Evolutionary conservation across 2,329 filamentous ascomycete species (phyloP), one percentile per base, ranked within the genome.

Genomic region (Sarocladium oryzae): DNA sequence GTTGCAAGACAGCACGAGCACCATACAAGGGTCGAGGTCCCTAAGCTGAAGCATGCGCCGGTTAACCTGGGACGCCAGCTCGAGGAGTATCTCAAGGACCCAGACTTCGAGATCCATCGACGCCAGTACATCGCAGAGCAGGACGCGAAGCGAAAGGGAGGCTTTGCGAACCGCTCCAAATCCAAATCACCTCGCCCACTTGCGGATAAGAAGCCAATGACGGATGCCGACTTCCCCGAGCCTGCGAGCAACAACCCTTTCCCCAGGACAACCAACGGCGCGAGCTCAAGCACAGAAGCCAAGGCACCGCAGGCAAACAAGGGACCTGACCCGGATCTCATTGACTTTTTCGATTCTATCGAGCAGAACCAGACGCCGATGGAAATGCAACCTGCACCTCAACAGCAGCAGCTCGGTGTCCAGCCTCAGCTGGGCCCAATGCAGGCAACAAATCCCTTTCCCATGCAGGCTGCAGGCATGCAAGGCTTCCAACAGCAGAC

Each of bases 31-130:
- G 80, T 99, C 35, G 89, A 96, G 63, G 95, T 99, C 7, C 93
- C 93, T 9, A 96, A 96, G 72, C 78, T 99, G 58, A 97, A 96
- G 72, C 93, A 99, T 66, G 93, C 93, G 5, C 95, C 93, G 1
- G 91, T 95, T 1, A 95, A 93, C 63, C 71, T 99, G 50, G 88
- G 89, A 15, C 85, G 85, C 23, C 89, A 95, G 52, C 77, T 99
- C 23, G 90, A 97, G 66, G 93, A 99, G 59, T 97, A 99, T 63
- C 74, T 99, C 41, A 85, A 91, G 56, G 93, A 99, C 61, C 84
- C 89, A 2, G 93, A 99, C 66, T 99, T 99, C 61, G 93, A 99
- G 60, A 79, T 91, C 52, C 93, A 97, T 60, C 81, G 93, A 55
- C 78, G 90, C 59, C 93, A 99, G 65, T 99, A 96, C 62, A 72